Evolutionary conservation across 2,329 filamentous ascomycete species (phyloP).

Genomic region (Plenodomus lindquistii): DNA sequence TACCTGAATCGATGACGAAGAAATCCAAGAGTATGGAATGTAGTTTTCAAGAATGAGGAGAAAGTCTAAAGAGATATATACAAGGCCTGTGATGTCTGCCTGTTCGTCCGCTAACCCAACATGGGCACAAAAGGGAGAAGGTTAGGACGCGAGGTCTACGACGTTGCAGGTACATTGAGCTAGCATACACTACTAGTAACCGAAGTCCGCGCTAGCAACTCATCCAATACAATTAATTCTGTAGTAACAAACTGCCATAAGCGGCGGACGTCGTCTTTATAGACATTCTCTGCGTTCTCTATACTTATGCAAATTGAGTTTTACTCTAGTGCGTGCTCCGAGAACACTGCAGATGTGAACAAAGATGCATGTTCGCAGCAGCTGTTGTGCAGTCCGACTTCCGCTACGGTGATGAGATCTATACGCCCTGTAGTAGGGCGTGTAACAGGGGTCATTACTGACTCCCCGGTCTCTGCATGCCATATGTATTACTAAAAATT

Average conservation of each 20-base stretch:
- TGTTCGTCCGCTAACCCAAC: not conserved
- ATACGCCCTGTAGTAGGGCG: not conserved
- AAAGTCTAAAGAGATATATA: not conserved
- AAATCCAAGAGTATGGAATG: too few species aligned
- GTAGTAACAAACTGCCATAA: not conserved
- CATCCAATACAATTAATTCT: not conserved
- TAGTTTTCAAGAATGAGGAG: not conserved
- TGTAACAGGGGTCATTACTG: not conserved
- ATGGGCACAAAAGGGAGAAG: not conserved
- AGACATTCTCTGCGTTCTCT: too few species aligned
- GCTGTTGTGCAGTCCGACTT: too few species aligned
- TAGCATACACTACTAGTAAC: not conserved
- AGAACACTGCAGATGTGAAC: too few species aligned
- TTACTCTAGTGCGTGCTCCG: too few species aligned
- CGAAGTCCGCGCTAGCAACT: not conserved
- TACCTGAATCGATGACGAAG: not conserved
- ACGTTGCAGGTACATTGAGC: not conserved
- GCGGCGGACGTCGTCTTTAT: not conserved
- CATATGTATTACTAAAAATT: too few species aligned
- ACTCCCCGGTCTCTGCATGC: not conserved
- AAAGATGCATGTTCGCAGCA: too few species aligned
- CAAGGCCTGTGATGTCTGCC: too few species aligned
- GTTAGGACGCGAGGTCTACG: not conserved
- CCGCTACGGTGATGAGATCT: not conserved
- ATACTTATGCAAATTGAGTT: too few species aligned